Percentiles rank a stretch among this genome's conserved stretches.
These are phyloP conservation scores for Endothia cerciana DNA, from an alignment of 2,329 filamentous ascomycete species.

Conservation along the genomic window DNA sequence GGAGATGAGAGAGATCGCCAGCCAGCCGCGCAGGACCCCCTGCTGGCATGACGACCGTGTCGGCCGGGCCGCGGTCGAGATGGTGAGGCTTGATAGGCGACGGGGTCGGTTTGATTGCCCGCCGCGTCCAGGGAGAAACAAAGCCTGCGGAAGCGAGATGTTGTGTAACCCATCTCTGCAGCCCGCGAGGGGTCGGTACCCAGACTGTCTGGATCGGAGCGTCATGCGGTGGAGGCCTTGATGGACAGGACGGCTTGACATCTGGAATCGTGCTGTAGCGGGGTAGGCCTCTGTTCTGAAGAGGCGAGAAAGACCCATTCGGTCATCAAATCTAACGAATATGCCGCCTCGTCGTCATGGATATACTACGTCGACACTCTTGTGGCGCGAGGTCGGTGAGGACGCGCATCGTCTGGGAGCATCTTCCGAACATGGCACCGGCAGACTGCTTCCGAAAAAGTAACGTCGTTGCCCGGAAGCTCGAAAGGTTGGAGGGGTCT, in stretches of 20 bases:
- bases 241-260: not conserved
- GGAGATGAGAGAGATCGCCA: not conserved
- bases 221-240: constrained; percentile 5
- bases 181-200: not conserved
- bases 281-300: not conserved
- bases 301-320: not conserved
- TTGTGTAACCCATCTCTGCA: constrained; percentile 12
- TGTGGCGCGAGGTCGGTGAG: not conserved
- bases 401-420: not conserved
- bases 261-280: not conserved
- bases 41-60: not conserved
- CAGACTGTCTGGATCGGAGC: constrained; percentile 5
- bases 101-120: not conserved
- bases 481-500: not conserved
- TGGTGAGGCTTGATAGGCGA: constrained; percentile 11
- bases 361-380: not conserved
- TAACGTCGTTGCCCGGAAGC: not conserved
- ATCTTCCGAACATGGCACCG: not conserved
- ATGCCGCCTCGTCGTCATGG: not conserved
- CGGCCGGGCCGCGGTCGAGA: not conserved
- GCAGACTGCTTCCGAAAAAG: not conserved
- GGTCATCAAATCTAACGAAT: not conserved
- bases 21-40: too few species aligned
- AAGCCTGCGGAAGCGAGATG: constrained; percentile 14
- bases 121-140: not conserved